Evolutionary conservation across 495 filamentous ascomycete genomes (phyloP).

Genomic region (Hapsidospora chrysogenum): DNA sequence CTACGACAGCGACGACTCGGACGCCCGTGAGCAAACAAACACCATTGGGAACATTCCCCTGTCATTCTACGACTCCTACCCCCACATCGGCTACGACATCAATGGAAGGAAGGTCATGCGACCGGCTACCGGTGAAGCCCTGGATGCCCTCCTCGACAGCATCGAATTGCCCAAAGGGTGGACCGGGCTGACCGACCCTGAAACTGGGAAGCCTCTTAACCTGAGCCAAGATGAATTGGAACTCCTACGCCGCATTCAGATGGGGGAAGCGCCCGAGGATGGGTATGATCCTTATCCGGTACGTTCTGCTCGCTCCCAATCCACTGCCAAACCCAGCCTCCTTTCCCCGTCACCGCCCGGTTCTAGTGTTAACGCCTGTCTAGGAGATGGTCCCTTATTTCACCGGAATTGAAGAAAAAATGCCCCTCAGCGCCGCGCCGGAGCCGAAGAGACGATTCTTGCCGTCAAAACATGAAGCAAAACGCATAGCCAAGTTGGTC

Average conservation of each 20-base stretch:
- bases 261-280: constrained; percentile 75
- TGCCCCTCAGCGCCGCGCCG: constrained; percentile 87
- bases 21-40: constrained; percentile 61
- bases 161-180: constrained; percentile 97
- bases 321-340: too few species aligned
- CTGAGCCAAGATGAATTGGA: constrained; percentile 80
- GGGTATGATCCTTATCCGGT: constrained; percentile 81
- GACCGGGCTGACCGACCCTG: constrained; percentile 87
- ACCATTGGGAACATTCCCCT: constrained; percentile 92
- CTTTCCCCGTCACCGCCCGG: background rate
- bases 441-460: constrained; percentile 93
- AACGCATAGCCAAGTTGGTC: constrained; percentile 95
- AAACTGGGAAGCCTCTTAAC: constrained; percentile 81
- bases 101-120: constrained; percentile 96
- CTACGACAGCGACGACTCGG: constrained; percentile 89
- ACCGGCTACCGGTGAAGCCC: constrained; percentile 80
- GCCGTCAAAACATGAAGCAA: constrained; percentile 95
- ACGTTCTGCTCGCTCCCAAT: too few species aligned
- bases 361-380: background rate
- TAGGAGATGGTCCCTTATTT: constrained; percentile 84
- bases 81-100: constrained; percentile 97
- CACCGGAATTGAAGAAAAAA: constrained; percentile 71
- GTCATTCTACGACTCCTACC: constrained; percentile 90
- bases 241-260: constrained; percentile 72
- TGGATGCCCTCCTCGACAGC: constrained; percentile 86